Evolutionary conservation across 2,329 filamentous ascomycete genomes (phyloP).

Genomic region (Fusarium decemcellulare): DNA sequence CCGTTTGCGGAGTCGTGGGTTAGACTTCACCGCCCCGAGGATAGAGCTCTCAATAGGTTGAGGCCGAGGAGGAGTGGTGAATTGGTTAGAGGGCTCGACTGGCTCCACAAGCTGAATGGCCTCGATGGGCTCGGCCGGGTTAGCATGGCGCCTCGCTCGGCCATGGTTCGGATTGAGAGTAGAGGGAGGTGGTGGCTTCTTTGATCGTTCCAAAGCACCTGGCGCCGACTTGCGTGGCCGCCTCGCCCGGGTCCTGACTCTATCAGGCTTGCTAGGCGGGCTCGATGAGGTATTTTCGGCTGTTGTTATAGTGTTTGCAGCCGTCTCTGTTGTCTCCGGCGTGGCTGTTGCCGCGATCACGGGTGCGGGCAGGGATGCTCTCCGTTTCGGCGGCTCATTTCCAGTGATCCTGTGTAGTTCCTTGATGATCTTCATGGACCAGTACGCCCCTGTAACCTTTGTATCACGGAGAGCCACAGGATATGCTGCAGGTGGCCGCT

Average conservation of each 20-base stretch:
- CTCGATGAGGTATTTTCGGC: constrained; percentile 11
- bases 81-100: not conserved
- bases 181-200: constrained; percentile 46
- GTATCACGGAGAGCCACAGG: constrained; percentile 63
- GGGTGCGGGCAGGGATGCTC: constrained; percentile 33
- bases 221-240: constrained; percentile 59
- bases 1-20: constrained; percentile 62
- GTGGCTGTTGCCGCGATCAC: constrained; percentile 7
- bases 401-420: constrained; percentile 56
- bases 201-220: constrained; percentile 50
- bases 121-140: constrained; percentile 12
- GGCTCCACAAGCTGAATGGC: not conserved
- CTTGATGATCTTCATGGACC: constrained; percentile 58
- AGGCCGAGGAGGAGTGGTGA: constrained; percentile 24
- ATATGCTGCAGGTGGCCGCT: constrained; percentile 53
- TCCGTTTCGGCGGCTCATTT: constrained; percentile 29
- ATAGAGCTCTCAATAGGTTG: constrained; percentile 57
- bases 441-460: constrained; percentile 61
- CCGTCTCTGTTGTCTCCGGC: not conserved
- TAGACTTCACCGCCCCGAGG: constrained; percentile 65
- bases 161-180: constrained; percentile 56
- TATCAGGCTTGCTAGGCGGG: constrained; percentile 28
- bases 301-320: constrained; percentile 3
- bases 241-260: constrained; percentile 47
- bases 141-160: constrained; percentile 43